Base-by-base conservation (phyloP, 306 rosid genomes). In the Ormosia semicastrata region DNA sequence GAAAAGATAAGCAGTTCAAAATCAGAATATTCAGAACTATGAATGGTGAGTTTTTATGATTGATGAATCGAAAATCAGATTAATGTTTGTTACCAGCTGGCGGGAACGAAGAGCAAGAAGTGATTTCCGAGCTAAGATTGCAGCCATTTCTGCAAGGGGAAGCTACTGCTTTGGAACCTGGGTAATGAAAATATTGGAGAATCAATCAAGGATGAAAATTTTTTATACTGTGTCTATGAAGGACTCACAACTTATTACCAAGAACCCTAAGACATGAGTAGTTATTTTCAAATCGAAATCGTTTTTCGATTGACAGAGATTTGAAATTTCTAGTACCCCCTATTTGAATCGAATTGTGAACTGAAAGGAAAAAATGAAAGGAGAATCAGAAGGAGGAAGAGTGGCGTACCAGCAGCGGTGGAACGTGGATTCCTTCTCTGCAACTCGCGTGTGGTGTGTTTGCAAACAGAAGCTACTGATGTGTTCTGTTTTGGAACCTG, bases 81-180 rank as follows among this genome's bases (percentile, higher is more conserved):
- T 24, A 1, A 24, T 79, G 4, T 30, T 52, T 73, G 89, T 91
- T 83, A 95, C 99, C 56, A 93, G 80, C 39, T 95, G 98, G 49
- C 94, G 91, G 76, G 92, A 56, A 8, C 97, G 93, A 75, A 95
- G 91, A 79, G 97, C 91, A 44, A 88, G 91, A 77, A 95, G 90
- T 33, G 99, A 95, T 76, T 93, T 95, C 71, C 97, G 94, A 85
- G 99, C 99, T 65, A 95, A 79, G 81, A 88, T 74, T 65, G 97
- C 94, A 83, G 98, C 97, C 99, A 93, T 95, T 81, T 69, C 47
- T 41, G 66, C 11, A 69, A 68, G 29, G 24, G 49, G 7, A 52
- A 52, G 50, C 59, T 39, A 82, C 54, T 40, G 59, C 1, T 18
- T 9, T 33, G 13, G 60, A 71, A 72, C 80, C 87, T 58, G 52